These are phyloP conservation scores for Kwoniella sp. DNA, from an alignment of 768 basidiomycete genomes.

Conservation along the genomic window DNA sequence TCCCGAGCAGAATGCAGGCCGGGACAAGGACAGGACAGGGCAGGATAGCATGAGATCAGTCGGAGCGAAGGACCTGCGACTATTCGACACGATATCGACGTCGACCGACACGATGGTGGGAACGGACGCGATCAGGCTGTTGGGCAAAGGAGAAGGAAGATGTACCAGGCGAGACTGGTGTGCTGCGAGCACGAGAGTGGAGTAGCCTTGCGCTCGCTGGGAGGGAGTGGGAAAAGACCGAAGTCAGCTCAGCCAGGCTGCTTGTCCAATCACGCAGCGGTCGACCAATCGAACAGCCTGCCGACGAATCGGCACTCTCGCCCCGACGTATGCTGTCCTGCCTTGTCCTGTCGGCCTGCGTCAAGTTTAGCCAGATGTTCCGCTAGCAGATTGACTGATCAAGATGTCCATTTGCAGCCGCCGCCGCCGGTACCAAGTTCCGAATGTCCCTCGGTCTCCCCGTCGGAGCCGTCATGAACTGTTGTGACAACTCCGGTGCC, in stretches of 20 bases:
- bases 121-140: no score
- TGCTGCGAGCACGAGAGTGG: no score
- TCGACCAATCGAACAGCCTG: no score
- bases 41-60: neutral
- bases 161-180: no score
- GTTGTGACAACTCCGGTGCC: conserved; percentile 98
- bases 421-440: conserved; percentile 82
- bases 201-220: no score
- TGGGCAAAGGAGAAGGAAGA: no score
- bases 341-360: neutral
- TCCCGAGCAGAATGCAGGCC: neutral
- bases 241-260: no score
- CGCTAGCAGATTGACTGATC: conserved; percentile 2
- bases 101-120: neutral
- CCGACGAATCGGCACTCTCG: no score
- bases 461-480: conserved; percentile 69
- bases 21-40: neutral
- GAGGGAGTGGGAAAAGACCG: no score
- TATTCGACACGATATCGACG: neutral
- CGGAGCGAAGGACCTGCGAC: neutral
- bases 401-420: conserved; percentile 25
- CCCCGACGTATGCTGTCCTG: neutral
- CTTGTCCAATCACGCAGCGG: no score
- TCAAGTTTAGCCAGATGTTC: neutral
- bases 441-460: conserved; percentile 62